Base-by-base conservation (phyloP, 2,329 filamentous ascomycete species). In the Periconia macrospinosa region DNA sequence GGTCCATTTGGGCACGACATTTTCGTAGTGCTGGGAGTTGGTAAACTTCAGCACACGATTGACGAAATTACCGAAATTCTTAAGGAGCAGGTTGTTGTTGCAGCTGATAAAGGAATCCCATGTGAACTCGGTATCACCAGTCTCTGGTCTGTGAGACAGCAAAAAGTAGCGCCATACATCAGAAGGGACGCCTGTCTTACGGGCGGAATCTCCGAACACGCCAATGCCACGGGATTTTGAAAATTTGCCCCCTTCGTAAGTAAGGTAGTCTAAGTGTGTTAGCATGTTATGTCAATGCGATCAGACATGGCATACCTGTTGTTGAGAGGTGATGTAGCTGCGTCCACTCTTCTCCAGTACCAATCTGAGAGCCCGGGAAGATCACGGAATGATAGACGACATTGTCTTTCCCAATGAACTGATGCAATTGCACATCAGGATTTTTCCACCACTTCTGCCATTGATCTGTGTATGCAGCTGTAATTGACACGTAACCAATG, bases 361-460 rank as follows among this genome's bases (percentile, higher is more conserved):
- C 91, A 11, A 95, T 79, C 71, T 94, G 88, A 42, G 86, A 90
- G 17, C 84, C 88, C 1, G 91, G 91, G 79, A 94, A 95, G 69
- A 93, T 90, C 67, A 94, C 88, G 47, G 87, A 88, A 76, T 95
- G 90, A 78, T 91, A 92, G 10, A 84, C 83, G 18, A 89, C 87
- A 60, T 91, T 91, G 73, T 91, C 88, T 72, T 95, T 95, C 74
- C 91, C 91, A 83, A 94, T 88, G 79, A 96, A 96, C 19, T 95
- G 91, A 72, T 92, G 93, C 13, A 95, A 82, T 66, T 86, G 83
- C 30, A 95, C 91, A 43, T 94, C 81, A 41, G 93, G 86, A 70
- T 92, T 87, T 68, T 87, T 86, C 91, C 91, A 96, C 91, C 91
- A 96, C 65, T 88, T 82, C 76, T 93, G 85, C 91, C 91, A 96